Evolutionary conservation across 805 yeast genomes (phyloP), one percentile per base, ranked within the genome.

Genomic region (Saccharomycopsis fibuligera): DNA sequence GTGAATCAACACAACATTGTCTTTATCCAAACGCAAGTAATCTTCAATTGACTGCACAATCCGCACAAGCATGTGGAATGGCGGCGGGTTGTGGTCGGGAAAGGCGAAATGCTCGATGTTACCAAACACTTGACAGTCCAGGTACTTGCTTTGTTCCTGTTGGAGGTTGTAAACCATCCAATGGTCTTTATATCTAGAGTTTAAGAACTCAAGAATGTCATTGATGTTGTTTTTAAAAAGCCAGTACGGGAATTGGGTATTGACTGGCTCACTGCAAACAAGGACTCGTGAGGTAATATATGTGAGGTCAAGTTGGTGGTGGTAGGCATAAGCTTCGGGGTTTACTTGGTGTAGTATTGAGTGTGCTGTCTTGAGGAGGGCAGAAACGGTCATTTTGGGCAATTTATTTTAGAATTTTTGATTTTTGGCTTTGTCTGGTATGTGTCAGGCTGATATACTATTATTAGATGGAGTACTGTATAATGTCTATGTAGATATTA

Each of bases 101-200:
- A 84, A 81, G 0, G 89, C 93, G 17, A 37, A 57, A 31, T 51
- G 54, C 4, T 51, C 45, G 8, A 55, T 25, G 14, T 46, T 56
- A 4, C 45, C 42, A 45, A 49, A 31, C 45, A 61, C 58, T 39
- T 55, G 43, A 25, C 54, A 57, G 37, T 60, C 62, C 8, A 74
- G 74, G 22, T 67, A 64, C 10, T 68, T 67, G 17, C 67, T 66
- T 0, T 72, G 72, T 41, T 84, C 93, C 4, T 74, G 78, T 52
- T 89, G 70, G 30, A 89, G 69, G 58, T 86, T 86, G 75, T 83
- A 82, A 1, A 89, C 65, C 55, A 71, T 75, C 96, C 96, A 90
- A 44, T 75, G 63, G 12, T 54, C 51, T 0, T 73, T 76, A 60
- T 82, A 83, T 24, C 69, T 57, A 3, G 54, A 23, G 31, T 72